Base-by-base conservation (phyloP, 139 green algal genomes). In the Raphidocelis subcapitata region DNA sequence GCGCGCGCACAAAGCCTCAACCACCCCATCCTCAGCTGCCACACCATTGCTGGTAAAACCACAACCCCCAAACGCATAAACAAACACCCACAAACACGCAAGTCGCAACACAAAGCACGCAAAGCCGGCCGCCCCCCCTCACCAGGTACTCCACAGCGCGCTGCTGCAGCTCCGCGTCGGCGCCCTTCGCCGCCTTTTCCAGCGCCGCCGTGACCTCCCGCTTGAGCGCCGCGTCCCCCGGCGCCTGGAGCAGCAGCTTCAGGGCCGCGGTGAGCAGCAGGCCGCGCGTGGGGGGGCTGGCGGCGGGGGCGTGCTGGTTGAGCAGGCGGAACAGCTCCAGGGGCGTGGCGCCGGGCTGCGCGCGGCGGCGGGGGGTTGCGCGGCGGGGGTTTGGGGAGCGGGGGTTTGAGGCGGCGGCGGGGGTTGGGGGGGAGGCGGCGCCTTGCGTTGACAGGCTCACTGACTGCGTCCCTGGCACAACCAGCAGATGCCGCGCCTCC, bases 151-250 rank as follows among this genome's bases (percentile, higher is more conserved):
- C 70, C 37, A 52, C 67, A 64, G 49, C 92, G 3, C 95, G 82
- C 88, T 99, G 96, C 82, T 98, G 92, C 83, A 99, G 81, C 77
- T 99, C 95, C 0, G 89, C 73, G 61, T 96, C 89, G 76, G 90
- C 83, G 36, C 79, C 82, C 49, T 65, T 84, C 51, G 82, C 67
- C 69, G 85, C 85, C n/a, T 76, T 74, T 51, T 87, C 82, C 67
- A 94, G 94, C 56, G 94, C 79, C 8, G 73, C 68, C 23, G 83
- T 36, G 26, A 95, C 82, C 65, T 86, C 68, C 1, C 74, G 59
- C 12, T 79, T 69, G 61, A 97, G 80, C 20, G 77, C 55, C 41
- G 51, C 59, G 36, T 77, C 72, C 4, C 36, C 49, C 20, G 56
- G 14, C 20, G 64, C 49, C 44, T 72, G 70, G 37, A 91, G 64